Percentiles rank a stretch among this genome's conserved stretches.
These are phyloP conservation scores for Scutellaria barbata DNA, from an alignment of 257 asterid genomes.

Conservation along the genomic window DNA sequence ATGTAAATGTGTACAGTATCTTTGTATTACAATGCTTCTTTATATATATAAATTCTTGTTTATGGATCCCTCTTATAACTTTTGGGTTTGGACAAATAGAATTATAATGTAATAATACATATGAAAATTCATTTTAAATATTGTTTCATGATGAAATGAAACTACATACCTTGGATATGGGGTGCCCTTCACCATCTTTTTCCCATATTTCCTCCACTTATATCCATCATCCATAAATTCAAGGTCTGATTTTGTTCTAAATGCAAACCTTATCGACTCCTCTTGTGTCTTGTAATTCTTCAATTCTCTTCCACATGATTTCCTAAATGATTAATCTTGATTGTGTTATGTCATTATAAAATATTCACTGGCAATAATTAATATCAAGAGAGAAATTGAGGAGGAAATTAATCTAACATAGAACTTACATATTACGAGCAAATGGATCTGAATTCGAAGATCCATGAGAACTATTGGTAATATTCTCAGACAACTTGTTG, in stretches of 20 bases:
- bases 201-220: slow-evolving; percentile 80
- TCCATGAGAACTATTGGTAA: not conserved
- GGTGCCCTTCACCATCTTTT: slow-evolving; percentile 67
- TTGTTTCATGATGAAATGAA: not conserved
- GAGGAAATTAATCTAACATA: not conserved
- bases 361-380: too few relatives aligned
- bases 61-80: too few relatives aligned
- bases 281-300: slow-evolving; percentile 29
- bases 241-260: slow-evolving; percentile 54
- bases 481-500: not conserved
- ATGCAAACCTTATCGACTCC: slow-evolving; percentile 36
- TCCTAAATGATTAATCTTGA: not conserved
- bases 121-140: too few relatives aligned
- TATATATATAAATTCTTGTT: too few relatives aligned
- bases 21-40: too few relatives aligned
- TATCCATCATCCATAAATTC: slow-evolving; percentile 72
- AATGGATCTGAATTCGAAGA: slow-evolving; percentile 5
- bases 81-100: too few relatives aligned
- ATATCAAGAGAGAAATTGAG: too few relatives aligned
- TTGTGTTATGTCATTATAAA: too few relatives aligned
- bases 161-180: slow-evolving; percentile 54
- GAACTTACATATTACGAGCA: slow-evolving; percentile 27
- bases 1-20: too few relatives aligned
- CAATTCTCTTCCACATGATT: slow-evolving; percentile 14
- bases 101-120: too few relatives aligned